Percentiles rank a stretch among this genome's conserved stretches.
These are phyloP conservation scores for Davidsoniella neocaledoniae DNA, from an alignment of 2,329 filamentous ascomycete genomes.

Conservation along the genomic window DNA sequence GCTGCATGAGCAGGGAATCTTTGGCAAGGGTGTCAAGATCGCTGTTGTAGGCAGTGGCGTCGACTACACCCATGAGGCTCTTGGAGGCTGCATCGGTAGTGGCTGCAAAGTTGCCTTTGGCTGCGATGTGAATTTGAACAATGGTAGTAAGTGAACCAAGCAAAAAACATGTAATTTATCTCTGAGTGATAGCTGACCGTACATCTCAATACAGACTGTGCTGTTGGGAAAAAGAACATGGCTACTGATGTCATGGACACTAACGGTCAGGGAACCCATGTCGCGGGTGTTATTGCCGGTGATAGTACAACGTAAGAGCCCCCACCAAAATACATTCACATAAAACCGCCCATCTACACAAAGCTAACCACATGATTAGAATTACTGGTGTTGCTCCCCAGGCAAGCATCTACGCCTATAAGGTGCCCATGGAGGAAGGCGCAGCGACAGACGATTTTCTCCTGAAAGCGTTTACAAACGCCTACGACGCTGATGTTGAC, in stretches of 20 bases:
- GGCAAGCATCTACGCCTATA: conserved; percentile 37
- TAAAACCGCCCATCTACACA: too few relatives aligned
- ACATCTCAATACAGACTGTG: too few relatives aligned
- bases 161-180: too few relatives aligned
- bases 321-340: too few relatives aligned
- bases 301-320: too few relatives aligned
- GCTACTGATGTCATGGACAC: too few relatives aligned
- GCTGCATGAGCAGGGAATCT: conserved; percentile 22
- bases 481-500: conserved; percentile 39
- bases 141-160: too few relatives aligned
- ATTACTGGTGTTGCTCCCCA: conserved; percentile 34
- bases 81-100: conserved; percentile 21
- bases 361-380: too few relatives aligned
- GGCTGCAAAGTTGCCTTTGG: conserved; percentile 43
- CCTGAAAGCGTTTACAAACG: conserved; percentile 40
- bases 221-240: too few relatives aligned
- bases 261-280: too few relatives aligned
- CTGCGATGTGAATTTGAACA: conserved; percentile 21
- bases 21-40: conserved; percentile 23
- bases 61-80: conserved; percentile 21
- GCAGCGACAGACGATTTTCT: conserved; percentile 35
- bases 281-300: too few relatives aligned
- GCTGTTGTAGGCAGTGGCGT: conserved; percentile 25
- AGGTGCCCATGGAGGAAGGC: conserved; percentile 38
- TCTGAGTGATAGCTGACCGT: too few relatives aligned